Evolutionary conservation across 192 early-diverging fungal species (phyloP).

Genomic region (Coemansia sp.): DNA sequence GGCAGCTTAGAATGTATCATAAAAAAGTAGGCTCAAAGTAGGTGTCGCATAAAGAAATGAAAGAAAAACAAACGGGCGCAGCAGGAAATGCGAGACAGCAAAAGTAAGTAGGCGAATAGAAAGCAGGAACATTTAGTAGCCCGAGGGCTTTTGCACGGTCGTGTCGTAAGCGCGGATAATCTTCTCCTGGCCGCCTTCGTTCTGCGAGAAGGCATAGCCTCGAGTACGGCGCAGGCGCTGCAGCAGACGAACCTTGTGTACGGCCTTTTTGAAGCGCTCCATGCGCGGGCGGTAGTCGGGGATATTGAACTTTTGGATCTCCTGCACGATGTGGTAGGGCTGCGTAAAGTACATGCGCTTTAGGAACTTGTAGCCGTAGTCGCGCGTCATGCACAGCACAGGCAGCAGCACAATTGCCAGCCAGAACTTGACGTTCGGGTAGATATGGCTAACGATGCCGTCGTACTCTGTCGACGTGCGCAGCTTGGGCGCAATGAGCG

Average conservation of each 20-base stretch:
- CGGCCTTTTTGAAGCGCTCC: slow-evolving; percentile 98
- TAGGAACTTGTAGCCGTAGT: slow-evolving; percentile 91
- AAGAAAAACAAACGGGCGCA: neutral
- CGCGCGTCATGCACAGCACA: slow-evolving; percentile 76
- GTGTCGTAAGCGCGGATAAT: slow-evolving; percentile 78
- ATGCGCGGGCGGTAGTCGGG: slow-evolving; percentile 97
- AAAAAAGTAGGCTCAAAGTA: neutral
- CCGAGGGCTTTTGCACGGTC: slow-evolving; percentile 63
- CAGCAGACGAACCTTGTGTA: slow-evolving; percentile 93
- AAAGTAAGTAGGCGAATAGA: slow-evolving; percentile 1
- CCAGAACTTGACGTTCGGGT: slow-evolving; percentile 79
- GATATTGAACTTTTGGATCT: slow-evolving; percentile 99
- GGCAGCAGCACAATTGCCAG: slow-evolving; percentile 83
- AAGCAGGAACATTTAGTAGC: slow-evolving; percentile 30
- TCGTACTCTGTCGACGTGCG: slow-evolving; percentile 69
- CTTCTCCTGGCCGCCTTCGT: slow-evolving; percentile 88
- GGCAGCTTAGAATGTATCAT: neutral
- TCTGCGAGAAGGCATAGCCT: slow-evolving; percentile 98
- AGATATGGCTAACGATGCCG: slow-evolving; percentile 66
- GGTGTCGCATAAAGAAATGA: neutral
- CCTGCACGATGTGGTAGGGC: slow-evolving; percentile 95
- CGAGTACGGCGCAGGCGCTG: slow-evolving; percentile 90
- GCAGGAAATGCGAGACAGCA: neutral
- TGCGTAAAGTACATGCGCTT: slow-evolving; percentile 78
- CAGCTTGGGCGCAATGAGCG: slow-evolving; percentile 67